Percentiles rank a stretch among this genome's conserved stretches.
These are phyloP conservation scores for Daldinia concentrica DNA, from an alignment of 495 filamentous ascomycete species.

Conservation along the genomic window DNA sequence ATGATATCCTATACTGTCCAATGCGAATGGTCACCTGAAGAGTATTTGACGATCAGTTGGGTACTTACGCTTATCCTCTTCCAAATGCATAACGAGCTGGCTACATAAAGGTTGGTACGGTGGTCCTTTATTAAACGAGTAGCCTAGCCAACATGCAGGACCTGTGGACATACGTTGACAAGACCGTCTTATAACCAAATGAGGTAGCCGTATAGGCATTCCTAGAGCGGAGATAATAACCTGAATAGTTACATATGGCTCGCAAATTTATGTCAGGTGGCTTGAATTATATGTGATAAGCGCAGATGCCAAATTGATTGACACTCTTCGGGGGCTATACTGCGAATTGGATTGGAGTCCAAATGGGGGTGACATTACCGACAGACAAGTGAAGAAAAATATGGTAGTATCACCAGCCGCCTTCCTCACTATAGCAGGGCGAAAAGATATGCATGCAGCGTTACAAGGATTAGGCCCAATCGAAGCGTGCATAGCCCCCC, in stretches of 20 bases:
- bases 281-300: conserved; percentile 7
- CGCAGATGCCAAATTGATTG: neutral
- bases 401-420: neutral
- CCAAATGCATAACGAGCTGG: neutral
- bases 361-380: neutral
- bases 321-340: conserved; percentile 9
- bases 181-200: conserved; percentile 8
- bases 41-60: neutral
- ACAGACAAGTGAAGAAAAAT: neutral
- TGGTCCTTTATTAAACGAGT: neutral
- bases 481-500: neutral
- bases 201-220: neutral
- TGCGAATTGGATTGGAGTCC: neutral
- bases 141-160: neutral
- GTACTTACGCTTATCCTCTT: neutral
- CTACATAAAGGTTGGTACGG: neutral
- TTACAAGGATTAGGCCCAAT: neutral
- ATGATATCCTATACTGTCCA: neutral
- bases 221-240: neutral
- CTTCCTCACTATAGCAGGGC: conserved; percentile 13
- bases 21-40: neutral
- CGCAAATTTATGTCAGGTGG: conserved; percentile 9
- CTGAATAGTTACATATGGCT: neutral
- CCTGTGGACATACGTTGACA: neutral
- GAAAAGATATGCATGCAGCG: conserved; percentile 1